These are phyloP conservation scores for Psidium friedrichsthalianum DNA, from an alignment of 345 rosid species.

Conservation along the genomic window DNA sequence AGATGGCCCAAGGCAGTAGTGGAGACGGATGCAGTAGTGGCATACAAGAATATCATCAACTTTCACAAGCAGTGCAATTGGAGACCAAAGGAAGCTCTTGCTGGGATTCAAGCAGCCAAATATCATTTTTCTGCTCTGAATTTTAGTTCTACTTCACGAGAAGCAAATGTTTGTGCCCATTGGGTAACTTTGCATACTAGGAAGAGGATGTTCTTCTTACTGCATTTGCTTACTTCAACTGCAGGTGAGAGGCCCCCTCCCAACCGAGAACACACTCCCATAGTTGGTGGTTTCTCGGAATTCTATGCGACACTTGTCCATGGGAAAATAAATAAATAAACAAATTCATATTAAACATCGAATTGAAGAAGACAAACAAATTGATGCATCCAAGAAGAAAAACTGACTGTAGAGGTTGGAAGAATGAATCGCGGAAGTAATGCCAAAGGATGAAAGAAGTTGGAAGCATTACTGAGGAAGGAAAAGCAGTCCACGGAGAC, in stretches of 20 bases:
- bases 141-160: not conserved
- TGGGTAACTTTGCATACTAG: not conserved
- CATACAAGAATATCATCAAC: not conserved
- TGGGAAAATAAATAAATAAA: not conserved
- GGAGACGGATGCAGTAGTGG: not conserved
- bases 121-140: not conserved
- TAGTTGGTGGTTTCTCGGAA: no score
- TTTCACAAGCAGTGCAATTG: not conserved
- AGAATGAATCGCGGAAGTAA: no score
- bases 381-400: not conserved
- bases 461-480: not conserved
- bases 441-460: no score
- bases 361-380: not conserved
- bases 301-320: no score
- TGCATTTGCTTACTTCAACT: no score
- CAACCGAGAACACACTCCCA: no score
- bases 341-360: not conserved
- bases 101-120: not conserved
- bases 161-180: not conserved
- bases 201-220: no score
- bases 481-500: not conserved
- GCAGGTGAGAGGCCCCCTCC: no score
- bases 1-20: not conserved
- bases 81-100: not conserved
- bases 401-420: not conserved